phyloP scores from a whole-genome alignment of 768 basidiomycete genomes.

The Pulveroboletus ravenelii region DNA sequence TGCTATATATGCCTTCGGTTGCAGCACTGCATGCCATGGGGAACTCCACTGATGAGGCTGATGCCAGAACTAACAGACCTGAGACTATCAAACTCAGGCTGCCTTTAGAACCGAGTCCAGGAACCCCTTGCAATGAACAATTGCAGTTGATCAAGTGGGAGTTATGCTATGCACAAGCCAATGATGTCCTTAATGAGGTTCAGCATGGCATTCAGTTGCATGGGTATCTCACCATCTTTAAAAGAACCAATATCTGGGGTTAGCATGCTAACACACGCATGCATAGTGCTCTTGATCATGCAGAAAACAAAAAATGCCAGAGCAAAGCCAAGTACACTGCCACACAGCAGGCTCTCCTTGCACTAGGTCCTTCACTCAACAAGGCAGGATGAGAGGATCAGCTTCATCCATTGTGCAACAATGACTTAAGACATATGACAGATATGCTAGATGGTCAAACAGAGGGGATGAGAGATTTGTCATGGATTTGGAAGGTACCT shows the following conservation, averaged over 20 bases:
- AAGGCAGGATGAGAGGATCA: too few relatives aligned
- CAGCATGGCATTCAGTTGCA: neutral
- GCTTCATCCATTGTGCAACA: too few relatives aligned
- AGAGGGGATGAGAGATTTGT: neutral
- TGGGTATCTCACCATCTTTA: neutral
- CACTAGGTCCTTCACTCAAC: neutral
- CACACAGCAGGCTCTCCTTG: neutral
- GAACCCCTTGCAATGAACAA: neutral
- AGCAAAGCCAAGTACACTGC: neutral
- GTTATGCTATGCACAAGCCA: neutral
- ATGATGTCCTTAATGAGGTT: neutral
- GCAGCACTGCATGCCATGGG: neutral
- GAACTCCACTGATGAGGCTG: neutral
- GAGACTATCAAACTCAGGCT: neutral
- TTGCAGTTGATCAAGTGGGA: neutral
- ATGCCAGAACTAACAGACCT: neutral
- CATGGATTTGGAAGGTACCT: neutral
- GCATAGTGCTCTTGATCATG: neutral
- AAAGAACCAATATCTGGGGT: neutral
- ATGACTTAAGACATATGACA: too few relatives aligned
- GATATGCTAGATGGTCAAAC: neutral
- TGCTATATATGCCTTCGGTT: conserved; percentile 1
- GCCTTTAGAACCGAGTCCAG: neutral
- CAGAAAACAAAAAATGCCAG: neutral
- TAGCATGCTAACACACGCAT: neutral